A percentile compares a stretch with the other conserved stretches of the same genome.
These are phyloP conservation scores for Peronosclerospora sorghi DNA, from an alignment of 352 stramenopile genomes.

Conservation along the genomic window DNA sequence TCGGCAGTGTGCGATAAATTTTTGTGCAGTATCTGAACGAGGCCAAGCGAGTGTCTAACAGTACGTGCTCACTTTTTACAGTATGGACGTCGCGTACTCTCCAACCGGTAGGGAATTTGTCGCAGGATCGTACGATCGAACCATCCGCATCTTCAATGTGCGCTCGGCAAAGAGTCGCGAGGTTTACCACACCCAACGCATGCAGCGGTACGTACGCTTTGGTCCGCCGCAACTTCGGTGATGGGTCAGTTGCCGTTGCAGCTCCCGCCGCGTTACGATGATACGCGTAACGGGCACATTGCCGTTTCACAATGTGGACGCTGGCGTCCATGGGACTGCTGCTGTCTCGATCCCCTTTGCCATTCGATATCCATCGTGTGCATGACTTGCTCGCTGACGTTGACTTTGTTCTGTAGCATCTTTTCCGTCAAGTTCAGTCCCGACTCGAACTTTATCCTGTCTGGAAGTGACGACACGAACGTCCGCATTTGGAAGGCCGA, in stretches of 20 bases:
- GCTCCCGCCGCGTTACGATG: constrained; percentile 4
- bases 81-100: constrained; percentile 94
- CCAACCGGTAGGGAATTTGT: constrained; percentile 98
- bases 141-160: constrained; percentile 94
- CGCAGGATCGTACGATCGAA: constrained; percentile 96
- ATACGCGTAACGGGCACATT: constrained; percentile 1
- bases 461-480: constrained; percentile 98
- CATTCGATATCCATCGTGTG: constrained; percentile 8
- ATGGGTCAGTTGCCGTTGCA: constrained; percentile 6
- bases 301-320: constrained; percentile 7
- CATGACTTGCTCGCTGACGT: constrained; percentile 7
- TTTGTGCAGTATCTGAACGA: constrained; percentile 5
- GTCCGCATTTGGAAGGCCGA: constrained; percentile 98
- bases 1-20: constrained; percentile 80
- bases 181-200: constrained; percentile 98
- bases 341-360: constrained; percentile 3
- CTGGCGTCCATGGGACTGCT: constrained; percentile 1
- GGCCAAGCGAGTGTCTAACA: constrained; percentile 8
- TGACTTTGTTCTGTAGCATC: constrained; percentile 26
- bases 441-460: constrained; percentile 93
- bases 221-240: background rate
- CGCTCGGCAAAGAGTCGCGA: constrained; percentile 77
- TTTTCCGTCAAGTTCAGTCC: constrained; percentile 83
- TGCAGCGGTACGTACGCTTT: constrained; percentile 86
- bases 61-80: constrained; percentile 12